phyloP scores from a whole-genome alignment of 106 monocot species.

The Dendrobium catenatum region DNA sequence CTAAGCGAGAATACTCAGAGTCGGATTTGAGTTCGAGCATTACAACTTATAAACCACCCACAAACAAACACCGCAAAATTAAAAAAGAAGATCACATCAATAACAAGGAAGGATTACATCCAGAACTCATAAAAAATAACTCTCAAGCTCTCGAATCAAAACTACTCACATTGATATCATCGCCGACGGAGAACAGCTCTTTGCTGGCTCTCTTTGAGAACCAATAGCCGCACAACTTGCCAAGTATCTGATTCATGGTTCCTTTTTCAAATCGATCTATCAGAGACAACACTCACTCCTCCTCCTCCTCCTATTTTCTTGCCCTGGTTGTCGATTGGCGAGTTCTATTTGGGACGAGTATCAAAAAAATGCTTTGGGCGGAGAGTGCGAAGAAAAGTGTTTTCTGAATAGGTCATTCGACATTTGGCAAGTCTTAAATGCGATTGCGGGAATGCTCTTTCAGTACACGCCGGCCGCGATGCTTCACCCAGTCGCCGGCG shows the following conservation, averaged over 20 bases:
- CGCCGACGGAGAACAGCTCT: slow-evolving; percentile 53
- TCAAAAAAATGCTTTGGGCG: background rate
- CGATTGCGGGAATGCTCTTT: background rate
- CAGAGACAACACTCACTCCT: background rate
- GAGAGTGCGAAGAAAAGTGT: background rate
- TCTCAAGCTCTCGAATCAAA: background rate
- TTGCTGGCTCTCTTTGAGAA: slow-evolving; percentile 41
- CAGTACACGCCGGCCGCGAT: background rate
- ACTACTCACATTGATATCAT: slow-evolving; percentile 43
- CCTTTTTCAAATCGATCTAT: background rate
- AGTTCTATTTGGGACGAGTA: background rate
- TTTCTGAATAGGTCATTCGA: background rate
- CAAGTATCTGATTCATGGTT: slow-evolving; percentile 47
- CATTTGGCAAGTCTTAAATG: background rate
- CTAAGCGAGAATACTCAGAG: background rate
- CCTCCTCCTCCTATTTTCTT: background rate
- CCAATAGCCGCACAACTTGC: slow-evolving; percentile 48
- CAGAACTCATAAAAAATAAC: background rate
- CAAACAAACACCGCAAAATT: background rate
- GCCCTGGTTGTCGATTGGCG: background rate
- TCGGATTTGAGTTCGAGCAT: background rate
- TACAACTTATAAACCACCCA: background rate
- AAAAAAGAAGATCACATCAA: background rate
- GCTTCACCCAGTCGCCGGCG: background rate
- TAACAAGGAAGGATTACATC: background rate